A percentile compares a stretch with the other conserved stretches of the same genome.
Conservation (phyloP, 2,329 filamentous ascomycete genomes). For the Colletotrichum sp. region DNA sequence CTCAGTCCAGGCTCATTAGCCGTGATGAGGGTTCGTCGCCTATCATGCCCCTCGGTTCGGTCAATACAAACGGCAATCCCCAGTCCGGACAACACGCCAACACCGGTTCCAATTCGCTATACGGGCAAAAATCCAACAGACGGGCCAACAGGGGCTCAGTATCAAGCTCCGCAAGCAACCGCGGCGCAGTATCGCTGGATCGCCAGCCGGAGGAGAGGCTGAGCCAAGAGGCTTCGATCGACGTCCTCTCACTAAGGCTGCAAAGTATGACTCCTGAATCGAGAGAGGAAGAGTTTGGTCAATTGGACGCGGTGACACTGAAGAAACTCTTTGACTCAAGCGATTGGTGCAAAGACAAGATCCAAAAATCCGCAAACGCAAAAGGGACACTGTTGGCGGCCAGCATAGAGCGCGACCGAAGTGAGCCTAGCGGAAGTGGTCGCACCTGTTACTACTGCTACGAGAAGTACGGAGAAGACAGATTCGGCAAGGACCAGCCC, state of each 20-base stretch:
- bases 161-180: background rate
- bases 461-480: background rate
- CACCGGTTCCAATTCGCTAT: background rate
- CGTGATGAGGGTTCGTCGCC: background rate
- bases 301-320: background rate
- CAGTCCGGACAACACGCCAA: background rate
- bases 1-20: background rate
- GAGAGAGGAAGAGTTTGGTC: background rate
- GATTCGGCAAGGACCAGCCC: background rate
- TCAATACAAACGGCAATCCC: background rate
- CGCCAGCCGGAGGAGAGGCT: background rate
- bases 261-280: background rate
- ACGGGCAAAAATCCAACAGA: background rate
- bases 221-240: background rate
- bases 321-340: background rate
- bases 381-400: fast-evolving
- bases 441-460: background rate
- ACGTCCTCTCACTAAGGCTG: background rate
- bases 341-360: background rate
- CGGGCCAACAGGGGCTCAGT: background rate
- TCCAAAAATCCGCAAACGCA: background rate
- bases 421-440: background rate
- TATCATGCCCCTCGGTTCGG: background rate
- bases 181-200: background rate
- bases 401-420: background rate